A percentile compares a stretch with the other conserved stretches of the same genome.
Evolutionary conservation across 2,329 filamentous ascomycete genomes (phyloP).

Genomic region (Drechslerella coelobrocha): DNA sequence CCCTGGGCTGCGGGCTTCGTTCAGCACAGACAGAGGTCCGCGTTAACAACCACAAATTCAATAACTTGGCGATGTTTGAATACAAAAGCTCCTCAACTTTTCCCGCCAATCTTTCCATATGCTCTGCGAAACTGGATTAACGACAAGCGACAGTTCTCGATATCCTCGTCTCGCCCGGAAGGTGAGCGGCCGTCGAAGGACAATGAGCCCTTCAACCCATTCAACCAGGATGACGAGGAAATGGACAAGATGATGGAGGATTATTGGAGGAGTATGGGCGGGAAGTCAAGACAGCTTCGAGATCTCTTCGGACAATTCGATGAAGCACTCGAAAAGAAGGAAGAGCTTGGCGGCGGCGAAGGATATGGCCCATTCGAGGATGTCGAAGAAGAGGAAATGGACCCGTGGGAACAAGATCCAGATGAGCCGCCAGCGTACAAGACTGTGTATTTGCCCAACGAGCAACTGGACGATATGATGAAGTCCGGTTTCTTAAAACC

Average conservation of each 20-base stretch:
- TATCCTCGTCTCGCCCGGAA: constrained; percentile 7
- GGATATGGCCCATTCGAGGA: constrained; percentile 31
- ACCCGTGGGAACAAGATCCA: constrained; percentile 38
- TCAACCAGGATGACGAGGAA: constrained; percentile 21
- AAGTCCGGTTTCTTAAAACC: constrained; percentile 35
- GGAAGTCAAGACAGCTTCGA: constrained; percentile 31
- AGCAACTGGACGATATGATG: constrained; percentile 43
- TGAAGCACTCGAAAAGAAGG: constrained; percentile 28
- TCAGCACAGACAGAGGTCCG: constrained; percentile 6
- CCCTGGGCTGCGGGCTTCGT: constrained; percentile 11
- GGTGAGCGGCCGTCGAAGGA: background rate
- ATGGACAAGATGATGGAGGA: constrained; percentile 20
- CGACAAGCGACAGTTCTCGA: constrained; percentile 19
- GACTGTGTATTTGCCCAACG: constrained; percentile 36
- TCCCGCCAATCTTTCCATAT: background rate
- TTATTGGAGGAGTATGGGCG: constrained; percentile 27
- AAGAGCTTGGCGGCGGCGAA: constrained; percentile 5
- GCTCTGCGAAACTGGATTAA: background rate
- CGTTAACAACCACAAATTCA: background rate
- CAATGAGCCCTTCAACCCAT: no score
- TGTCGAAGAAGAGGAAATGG: constrained; percentile 46
- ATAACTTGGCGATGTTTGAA: constrained; percentile 4
- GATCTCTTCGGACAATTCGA: constrained; percentile 34
- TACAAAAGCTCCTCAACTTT: background rate
- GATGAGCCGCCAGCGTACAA: constrained; percentile 40